Percentiles rank a stretch among this genome's conserved stretches.
These are phyloP conservation scores for Globisporangium abappressorium DNA, from an alignment of 352 stramenopile genomes.

Conservation along the genomic window DNA sequence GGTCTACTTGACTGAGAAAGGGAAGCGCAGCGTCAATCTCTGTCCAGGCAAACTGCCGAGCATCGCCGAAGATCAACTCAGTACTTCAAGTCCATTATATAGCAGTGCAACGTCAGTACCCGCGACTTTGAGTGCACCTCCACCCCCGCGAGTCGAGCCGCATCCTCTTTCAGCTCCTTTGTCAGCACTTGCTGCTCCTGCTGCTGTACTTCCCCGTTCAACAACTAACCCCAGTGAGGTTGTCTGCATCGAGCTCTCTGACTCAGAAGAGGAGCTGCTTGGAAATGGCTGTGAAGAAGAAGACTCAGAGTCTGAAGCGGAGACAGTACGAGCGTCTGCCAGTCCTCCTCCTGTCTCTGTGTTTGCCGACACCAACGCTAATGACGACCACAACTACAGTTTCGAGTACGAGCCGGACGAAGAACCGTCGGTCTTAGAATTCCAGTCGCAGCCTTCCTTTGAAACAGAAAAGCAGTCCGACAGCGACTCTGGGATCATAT, in stretches of 20 bases:
- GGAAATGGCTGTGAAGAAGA: neutral
- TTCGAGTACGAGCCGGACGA: conserved; percentile 17
- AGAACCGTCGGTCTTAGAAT: conserved; percentile 1
- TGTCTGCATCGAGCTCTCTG: conserved; percentile 39
- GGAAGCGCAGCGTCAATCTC: conserved; percentile 40
- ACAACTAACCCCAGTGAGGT: conserved; percentile 9
- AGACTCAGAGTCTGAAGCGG: conserved; percentile 15
- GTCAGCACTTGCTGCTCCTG: neutral
- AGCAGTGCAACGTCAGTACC: neutral
- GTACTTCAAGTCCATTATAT: neutral
- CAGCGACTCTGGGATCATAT: conserved; percentile 16
- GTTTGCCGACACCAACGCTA: neutral
- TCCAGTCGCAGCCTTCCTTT: neutral
- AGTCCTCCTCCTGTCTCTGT: neutral
- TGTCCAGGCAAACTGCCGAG: conserved; percentile 33
- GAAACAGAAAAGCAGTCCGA: neutral
- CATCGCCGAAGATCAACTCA: neutral
- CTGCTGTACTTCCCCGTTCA: neutral
- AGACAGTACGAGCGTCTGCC: conserved; percentile 15
- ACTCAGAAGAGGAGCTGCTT: conserved; percentile 28
- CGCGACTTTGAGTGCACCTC: neutral
- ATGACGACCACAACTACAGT: neutral
- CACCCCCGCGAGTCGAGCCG: neutral
- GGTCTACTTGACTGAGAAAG: conserved; percentile 60
- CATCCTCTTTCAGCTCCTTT: neutral